Base-by-base conservation (phyloP, 2,329 filamentous ascomycete species). In the Simplicillium aogashimaense region DNA sequence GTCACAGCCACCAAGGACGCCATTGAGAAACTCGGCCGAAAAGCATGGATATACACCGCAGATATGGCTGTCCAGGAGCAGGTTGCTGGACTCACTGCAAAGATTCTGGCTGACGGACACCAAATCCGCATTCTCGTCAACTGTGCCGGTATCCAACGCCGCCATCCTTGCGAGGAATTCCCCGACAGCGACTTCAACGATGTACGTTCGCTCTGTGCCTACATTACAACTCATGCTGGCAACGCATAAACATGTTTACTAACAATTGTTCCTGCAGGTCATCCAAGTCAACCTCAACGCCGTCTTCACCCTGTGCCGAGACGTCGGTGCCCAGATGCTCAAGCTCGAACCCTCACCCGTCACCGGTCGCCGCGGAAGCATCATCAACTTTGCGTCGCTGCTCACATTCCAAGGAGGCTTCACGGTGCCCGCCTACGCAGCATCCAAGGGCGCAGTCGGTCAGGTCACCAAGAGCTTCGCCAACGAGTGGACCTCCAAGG, bases 341-440 rank as follows among this genome's bases (percentile, higher is more conserved):
- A 56, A 60, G 2, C 74, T 80, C 12, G 54, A 61, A 6, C 61
- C 65, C 1, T 67, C 65, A 0, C 50, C 60, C 8, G 51, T 63
- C 20, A 72, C 69, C 4, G 72, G 72, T 38, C 73, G 80, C 31
- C 66, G 74, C 43, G 84, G 84, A 17, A 73, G 71, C 53, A 83
- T 95, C 63, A 83, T 95, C 67, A 95, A 94, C 64, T 78, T 94
- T 41, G 87, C 81, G 10, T 85, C 78, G 11, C 73, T 95, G 32
- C 72, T 94, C 30, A 79, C 78, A 36, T 90, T 90, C 70, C 85
- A 94, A 57, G 89, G 89, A 40, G 88, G 88, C 1, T 70, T 95
- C 48, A 94, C 83, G 0, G 86, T 95, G 1, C 87, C 87, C 0
- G 88, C 88, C 1, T 95, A 95, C 56, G 83, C 88, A 1, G 85